Evolutionary conservation across 495 filamentous ascomycete genomes (phyloP).

Genomic region (Penicillium tannophilum): DNA sequence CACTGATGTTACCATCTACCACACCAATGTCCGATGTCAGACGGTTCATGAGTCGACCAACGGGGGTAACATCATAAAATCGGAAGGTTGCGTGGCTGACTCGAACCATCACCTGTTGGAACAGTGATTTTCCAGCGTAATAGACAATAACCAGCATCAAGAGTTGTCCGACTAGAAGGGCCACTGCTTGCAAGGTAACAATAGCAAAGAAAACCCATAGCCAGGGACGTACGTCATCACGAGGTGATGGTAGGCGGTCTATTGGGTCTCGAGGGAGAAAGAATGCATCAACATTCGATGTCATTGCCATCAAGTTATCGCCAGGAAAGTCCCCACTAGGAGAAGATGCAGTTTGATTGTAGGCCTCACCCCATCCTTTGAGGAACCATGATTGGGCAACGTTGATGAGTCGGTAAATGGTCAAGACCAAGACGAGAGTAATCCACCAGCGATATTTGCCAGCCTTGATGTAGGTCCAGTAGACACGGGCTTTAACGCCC

Average conservation of each 20-base stretch:
- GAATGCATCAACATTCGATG: slow-evolving; percentile 19
- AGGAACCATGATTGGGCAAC: slow-evolving; percentile 76
- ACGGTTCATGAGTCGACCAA: slow-evolving; percentile 84
- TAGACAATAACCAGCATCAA: slow-evolving; percentile 73
- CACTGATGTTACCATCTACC: slow-evolving; percentile 75
- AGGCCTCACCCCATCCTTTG: slow-evolving; percentile 82
- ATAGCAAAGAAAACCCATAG: slow-evolving; percentile 66
- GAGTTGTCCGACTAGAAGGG: slow-evolving; percentile 54
- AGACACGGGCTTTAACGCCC: slow-evolving; percentile 71
- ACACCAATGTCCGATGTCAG: slow-evolving; percentile 83
- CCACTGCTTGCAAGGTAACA: slow-evolving; percentile 57
- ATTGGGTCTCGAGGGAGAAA: slow-evolving; percentile 43
- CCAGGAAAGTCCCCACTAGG: slow-evolving; percentile 5
- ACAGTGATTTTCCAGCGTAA: slow-evolving; percentile 70
- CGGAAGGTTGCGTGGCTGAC: slow-evolving; percentile 80
- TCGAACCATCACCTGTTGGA: slow-evolving; percentile 64
- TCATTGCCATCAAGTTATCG: slow-evolving; percentile 4
- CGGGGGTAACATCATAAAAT: slow-evolving; percentile 83
- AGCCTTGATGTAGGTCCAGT: slow-evolving; percentile 81
- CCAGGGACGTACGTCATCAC: slow-evolving; percentile 72
- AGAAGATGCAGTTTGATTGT: slow-evolving; percentile 41
- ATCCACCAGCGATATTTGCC: slow-evolving; percentile 74
- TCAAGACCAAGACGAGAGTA: slow-evolving; percentile 57
- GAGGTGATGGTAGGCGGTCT: slow-evolving; percentile 62
- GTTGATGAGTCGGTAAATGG: slow-evolving; percentile 59